Percentiles rank a stretch among this genome's conserved stretches.
These are phyloP conservation scores for Schizopora paradoxa DNA, from an alignment of 1,284 basidiomycete species.

Conservation along the genomic window DNA sequence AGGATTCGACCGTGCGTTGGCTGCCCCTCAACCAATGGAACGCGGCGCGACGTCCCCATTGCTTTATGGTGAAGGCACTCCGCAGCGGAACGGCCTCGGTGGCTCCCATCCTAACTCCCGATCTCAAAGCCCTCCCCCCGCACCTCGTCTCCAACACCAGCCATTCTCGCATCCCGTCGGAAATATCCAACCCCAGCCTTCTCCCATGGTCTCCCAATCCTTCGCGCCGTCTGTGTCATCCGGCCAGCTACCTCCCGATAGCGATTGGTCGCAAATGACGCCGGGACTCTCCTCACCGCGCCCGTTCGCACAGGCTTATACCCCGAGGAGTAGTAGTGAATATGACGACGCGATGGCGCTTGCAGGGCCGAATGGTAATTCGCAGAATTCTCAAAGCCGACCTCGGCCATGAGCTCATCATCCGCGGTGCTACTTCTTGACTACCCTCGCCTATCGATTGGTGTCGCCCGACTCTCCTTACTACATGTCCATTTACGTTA, in stretches of 20 bases:
- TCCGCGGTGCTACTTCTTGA: too few relatives aligned
- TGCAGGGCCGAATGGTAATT: too few relatives aligned
- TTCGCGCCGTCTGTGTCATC: conserved; percentile 9
- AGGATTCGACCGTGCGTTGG: conserved; percentile 3
- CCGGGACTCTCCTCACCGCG: conserved; percentile 11
- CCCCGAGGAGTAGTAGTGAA: conserved; percentile 15
- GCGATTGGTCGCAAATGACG: conserved; percentile 2
- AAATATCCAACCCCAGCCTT: conserved; percentile 5
- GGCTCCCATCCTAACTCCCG: conserved; percentile 25
- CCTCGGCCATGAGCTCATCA: too few relatives aligned
- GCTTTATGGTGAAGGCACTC: conserved; percentile 25
- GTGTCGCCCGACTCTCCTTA: too few relatives aligned
- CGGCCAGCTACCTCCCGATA: conserved; percentile 1
- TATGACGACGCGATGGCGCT: too few relatives aligned
- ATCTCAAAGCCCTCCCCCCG: conserved; percentile 37
- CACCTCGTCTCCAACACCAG: conserved; percentile 35
- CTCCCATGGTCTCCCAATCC: conserved; percentile 8
- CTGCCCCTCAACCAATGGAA: conserved; percentile 18
- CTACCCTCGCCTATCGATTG: too few relatives aligned
- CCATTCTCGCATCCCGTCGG: conserved; percentile 39
- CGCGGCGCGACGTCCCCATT: conserved; percentile 12
- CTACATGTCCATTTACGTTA: too few relatives aligned
- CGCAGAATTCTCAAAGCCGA: too few relatives aligned
- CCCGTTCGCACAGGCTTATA: too few relatives aligned
- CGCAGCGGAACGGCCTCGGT: conserved; percentile 32